Conservation (phyloP, 345 rosid genomes). For the Balakata baccata region DNA sequence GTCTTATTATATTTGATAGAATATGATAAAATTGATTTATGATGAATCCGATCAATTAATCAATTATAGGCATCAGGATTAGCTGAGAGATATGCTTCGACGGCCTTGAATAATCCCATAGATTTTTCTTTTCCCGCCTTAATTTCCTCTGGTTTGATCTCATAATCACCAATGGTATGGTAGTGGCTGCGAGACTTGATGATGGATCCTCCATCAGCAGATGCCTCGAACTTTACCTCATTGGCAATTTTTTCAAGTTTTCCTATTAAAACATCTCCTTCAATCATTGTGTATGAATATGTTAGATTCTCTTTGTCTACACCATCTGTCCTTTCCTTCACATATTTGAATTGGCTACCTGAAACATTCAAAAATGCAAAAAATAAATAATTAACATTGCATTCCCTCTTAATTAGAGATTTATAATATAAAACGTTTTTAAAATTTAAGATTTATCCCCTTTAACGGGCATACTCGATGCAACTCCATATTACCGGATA, state of each 20-base stretch:
- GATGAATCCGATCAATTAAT: neutral
- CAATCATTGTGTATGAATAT: conserved; percentile 36
- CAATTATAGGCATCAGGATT: conserved; percentile 23
- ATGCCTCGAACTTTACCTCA: conserved; percentile 36
- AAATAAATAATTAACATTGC: too few species aligned
- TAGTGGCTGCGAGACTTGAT: conserved; percentile 37
- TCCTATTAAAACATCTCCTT: conserved; percentile 26
- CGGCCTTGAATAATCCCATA: conserved; percentile 23
- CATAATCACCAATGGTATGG: conserved; percentile 7
- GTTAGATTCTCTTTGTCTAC: conserved; percentile 40
- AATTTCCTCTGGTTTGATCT: conserved; percentile 23
- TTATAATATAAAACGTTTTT: too few species aligned
- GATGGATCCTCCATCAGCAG: conserved; percentile 36
- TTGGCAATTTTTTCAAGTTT: conserved; percentile 29
- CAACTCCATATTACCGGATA: too few species aligned
- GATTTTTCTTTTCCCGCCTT: conserved; percentile 6
- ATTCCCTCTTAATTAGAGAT: too few species aligned
- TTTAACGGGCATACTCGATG: too few species aligned
- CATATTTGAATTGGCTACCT: conserved; percentile 29
- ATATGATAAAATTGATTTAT: too few species aligned
- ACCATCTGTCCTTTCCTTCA: conserved; percentile 41
- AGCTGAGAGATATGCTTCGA: conserved; percentile 32
- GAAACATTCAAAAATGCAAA: neutral
- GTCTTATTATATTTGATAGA: too few species aligned
- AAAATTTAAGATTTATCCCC: too few species aligned